Evolutionary conservation across 371 early-diverging fungal species (phyloP).

Genomic region (Mortierella sp.): DNA sequence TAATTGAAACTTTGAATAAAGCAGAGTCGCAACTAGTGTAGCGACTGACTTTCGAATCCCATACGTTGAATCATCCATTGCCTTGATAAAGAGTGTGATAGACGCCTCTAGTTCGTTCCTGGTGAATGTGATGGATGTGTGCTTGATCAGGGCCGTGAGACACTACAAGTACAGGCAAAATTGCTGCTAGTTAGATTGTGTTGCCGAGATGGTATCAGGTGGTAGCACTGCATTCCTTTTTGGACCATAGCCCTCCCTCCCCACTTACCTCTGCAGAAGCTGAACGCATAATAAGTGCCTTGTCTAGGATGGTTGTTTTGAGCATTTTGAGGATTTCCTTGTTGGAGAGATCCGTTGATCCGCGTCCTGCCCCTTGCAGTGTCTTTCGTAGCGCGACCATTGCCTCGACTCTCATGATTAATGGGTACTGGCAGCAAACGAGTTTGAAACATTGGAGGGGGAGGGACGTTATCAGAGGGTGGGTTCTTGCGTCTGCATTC

Average conservation of each 20-base stretch:
- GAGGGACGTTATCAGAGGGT: too few species aligned
- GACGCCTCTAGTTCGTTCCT: constrained; percentile 73
- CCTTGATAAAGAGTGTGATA: constrained; percentile 66
- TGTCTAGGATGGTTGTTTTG: constrained; percentile 76
- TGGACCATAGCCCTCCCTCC: too few species aligned
- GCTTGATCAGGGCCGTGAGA: constrained; percentile 33
- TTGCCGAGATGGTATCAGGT: too few species aligned
- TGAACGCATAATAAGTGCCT: constrained; percentile 76
- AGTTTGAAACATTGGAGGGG: too few species aligned
- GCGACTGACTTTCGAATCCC: constrained; percentile 74
- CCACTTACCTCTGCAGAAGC: constrained; percentile 81
- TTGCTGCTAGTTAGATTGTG: background rate
- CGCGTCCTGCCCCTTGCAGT: constrained; percentile 84
- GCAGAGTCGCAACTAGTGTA: constrained; percentile 68
- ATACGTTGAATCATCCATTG: constrained; percentile 76
- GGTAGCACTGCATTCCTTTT: too few species aligned
- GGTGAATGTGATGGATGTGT: constrained; percentile 55
- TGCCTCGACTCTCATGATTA: constrained; percentile 77
- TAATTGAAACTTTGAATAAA: constrained; percentile 54
- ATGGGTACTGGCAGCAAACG: constrained; percentile 68
- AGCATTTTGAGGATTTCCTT: constrained; percentile 83
- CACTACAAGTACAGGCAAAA: constrained; percentile 12
- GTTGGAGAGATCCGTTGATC: constrained; percentile 73
- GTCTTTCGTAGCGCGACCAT: constrained; percentile 72
- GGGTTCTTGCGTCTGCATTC: too few species aligned